Conservation (phyloP, 169 alveolate species). For the Ichthyophthirius multifiliis region DNA sequence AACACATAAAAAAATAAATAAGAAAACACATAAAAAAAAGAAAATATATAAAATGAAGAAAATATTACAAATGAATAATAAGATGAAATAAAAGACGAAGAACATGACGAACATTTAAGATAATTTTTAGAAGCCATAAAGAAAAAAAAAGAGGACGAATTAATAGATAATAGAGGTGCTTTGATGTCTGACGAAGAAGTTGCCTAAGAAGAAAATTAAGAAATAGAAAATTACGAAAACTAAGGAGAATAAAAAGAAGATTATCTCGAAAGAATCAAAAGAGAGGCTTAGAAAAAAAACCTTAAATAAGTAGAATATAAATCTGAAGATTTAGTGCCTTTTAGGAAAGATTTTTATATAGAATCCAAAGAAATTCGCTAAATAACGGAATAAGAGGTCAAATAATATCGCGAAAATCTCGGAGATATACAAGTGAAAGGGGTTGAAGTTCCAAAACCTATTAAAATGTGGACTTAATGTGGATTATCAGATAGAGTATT, state of each 20-base stretch:
- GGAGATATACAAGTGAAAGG: conserved; percentile 92
- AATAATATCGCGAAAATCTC: conserved; percentile 59
- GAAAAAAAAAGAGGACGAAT: conserved; percentile 43
- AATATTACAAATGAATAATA: background rate
- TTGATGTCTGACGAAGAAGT: conserved; percentile 51
- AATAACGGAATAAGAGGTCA: conserved; percentile 76
- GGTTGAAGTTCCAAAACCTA: conserved; percentile 93
- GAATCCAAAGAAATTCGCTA: conserved; percentile 74
- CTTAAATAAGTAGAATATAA: conserved; percentile 60
- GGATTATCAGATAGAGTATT: conserved; percentile 94
- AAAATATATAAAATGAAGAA: background rate
- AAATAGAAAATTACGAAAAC: conserved; percentile 47
- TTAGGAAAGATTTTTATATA: conserved; percentile 76
- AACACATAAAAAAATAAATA: background rate
- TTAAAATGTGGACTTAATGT: conserved; percentile 94
- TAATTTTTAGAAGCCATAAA: conserved; percentile 48
- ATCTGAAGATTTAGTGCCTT: conserved; percentile 54
- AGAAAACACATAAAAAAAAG: background rate
- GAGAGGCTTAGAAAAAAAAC: conserved; percentile 34
- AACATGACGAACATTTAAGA: conserved; percentile 52
- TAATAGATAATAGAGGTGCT: conserved; percentile 38
- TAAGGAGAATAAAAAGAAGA: conserved; percentile 59
- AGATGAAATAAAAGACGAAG: conserved; percentile 26
- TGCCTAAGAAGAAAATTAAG: conserved; percentile 60
- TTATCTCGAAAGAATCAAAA: conserved; percentile 35